These are phyloP conservation scores for Populus tremula DNA, from an alignment of 345 rosid genomes.

Conservation along the genomic window DNA sequence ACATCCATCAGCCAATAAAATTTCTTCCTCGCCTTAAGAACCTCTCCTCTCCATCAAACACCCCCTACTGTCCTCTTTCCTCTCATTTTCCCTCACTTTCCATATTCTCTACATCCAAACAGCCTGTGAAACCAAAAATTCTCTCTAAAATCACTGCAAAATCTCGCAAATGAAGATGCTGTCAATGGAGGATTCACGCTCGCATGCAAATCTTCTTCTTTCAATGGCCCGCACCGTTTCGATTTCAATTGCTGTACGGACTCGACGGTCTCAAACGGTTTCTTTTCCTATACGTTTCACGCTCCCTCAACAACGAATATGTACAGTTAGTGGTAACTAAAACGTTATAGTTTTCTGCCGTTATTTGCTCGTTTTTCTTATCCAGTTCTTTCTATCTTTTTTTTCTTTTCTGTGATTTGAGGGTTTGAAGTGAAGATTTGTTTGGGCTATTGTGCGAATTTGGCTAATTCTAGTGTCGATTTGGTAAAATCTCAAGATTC, in stretches of 20 bases:
- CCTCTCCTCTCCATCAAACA: no score
- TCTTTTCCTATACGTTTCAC: constrained; percentile 37
- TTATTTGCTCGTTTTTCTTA: constrained; percentile 10
- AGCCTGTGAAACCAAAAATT: not conserved
- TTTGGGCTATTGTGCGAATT: constrained; percentile 25
- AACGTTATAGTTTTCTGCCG: constrained; percentile 2
- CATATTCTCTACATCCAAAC: constrained; percentile 18
- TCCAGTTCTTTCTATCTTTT: constrained; percentile 8
- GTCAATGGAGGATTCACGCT: constrained; percentile 52
- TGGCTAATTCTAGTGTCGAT: not conserved
- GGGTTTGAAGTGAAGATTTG: constrained; percentile 23
- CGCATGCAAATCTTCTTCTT: constrained; percentile 36
- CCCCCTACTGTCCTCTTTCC: not conserved
- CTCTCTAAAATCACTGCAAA: constrained; percentile 15
- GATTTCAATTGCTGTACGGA: constrained; percentile 45
- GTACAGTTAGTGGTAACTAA: constrained; percentile 27
- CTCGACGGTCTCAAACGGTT: constrained; percentile 38
- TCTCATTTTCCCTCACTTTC: constrained; percentile 9
- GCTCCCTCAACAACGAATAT: constrained; percentile 47
- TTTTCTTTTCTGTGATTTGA: constrained; percentile 13
- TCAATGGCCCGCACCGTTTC: constrained; percentile 40
- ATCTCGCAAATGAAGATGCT: constrained; percentile 48
- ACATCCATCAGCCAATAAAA: no score
- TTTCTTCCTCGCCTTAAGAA: no score
- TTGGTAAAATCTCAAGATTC: not conserved